phyloP scores from a whole-genome alignment of 176 grass and related monocot genomes.

The Rhipidocladum racemiflorum region DNA sequence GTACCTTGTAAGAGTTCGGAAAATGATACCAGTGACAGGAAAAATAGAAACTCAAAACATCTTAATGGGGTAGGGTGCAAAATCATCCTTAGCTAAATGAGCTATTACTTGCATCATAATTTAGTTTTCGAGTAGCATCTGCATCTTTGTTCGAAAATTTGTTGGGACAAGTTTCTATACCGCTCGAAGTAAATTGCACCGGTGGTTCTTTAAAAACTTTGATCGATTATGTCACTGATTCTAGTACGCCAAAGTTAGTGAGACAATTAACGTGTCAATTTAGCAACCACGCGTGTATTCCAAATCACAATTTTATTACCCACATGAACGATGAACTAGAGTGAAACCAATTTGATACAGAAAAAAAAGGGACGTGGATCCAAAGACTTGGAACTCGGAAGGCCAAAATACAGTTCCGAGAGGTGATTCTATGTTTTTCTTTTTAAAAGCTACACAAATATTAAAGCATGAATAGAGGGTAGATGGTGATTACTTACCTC shows the following conservation, averaged over 20 bases:
- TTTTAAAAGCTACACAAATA: too few species aligned
- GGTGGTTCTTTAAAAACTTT: not conserved
- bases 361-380: not conserved
- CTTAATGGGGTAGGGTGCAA: not conserved
- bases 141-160: slow-evolving; percentile 8
- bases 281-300: not conserved
- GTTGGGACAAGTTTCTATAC: not conserved
- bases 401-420: not conserved
- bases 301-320: not conserved
- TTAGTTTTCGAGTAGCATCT: not conserved
- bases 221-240: not conserved
- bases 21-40: not conserved
- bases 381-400: not conserved
- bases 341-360: not conserved
- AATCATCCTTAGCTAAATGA: not conserved
- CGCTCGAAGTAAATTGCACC: not conserved
- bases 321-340: not conserved
- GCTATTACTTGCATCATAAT: not conserved
- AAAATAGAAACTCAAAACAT: not conserved
- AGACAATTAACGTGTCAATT: slow-evolving; percentile 1
- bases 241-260: not conserved
- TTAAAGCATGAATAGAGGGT: too few species aligned
- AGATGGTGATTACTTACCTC: too few species aligned
- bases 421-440: too few species aligned
- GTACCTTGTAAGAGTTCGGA: not conserved